These are phyloP conservation scores for Zelopaecilomyces penicillatus DNA, from an alignment of 2,329 filamentous ascomycete genomes.

Conservation along the genomic window DNA sequence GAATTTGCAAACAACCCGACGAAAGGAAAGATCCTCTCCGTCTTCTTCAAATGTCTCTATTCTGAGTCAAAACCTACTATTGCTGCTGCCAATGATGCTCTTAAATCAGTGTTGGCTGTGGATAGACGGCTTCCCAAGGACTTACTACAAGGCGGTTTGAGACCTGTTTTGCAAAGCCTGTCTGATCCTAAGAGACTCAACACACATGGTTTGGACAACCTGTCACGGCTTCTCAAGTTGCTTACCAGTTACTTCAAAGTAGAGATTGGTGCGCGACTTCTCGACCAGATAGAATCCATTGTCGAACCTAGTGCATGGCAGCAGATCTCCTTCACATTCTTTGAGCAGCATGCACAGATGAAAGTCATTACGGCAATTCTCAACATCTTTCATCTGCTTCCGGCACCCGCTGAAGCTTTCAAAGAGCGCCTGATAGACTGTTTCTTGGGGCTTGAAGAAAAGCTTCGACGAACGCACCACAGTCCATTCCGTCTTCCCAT, in stretches of 20 bases:
- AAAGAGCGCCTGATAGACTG: slow-evolving; percentile 84
- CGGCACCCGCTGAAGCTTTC: slow-evolving; percentile 80
- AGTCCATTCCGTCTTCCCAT: slow-evolving; percentile 88
- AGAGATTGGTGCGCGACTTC: slow-evolving; percentile 84
- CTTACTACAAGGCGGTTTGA: slow-evolving; percentile 82
- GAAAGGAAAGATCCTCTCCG: slow-evolving; percentile 69
- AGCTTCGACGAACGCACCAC: slow-evolving; percentile 74
- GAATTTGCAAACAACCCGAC: slow-evolving; percentile 73
- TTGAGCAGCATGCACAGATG: slow-evolving; percentile 88
- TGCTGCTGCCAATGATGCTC: slow-evolving; percentile 81
- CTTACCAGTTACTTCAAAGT: slow-evolving; percentile 99
- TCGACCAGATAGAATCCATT: slow-evolving; percentile 89
- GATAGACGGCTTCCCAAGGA: slow-evolving; percentile 93
- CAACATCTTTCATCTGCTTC: slow-evolving; percentile 94
- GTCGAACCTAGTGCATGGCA: slow-evolving; percentile 74
- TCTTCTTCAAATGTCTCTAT: slow-evolving; percentile 97
- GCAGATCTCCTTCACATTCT: slow-evolving; percentile 86
- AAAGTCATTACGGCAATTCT: slow-evolving; percentile 92
- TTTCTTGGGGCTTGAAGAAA: slow-evolving; percentile 80
- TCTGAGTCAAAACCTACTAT: slow-evolving; percentile 88
- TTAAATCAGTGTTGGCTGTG: slow-evolving; percentile 79
- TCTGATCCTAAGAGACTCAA: slow-evolving; percentile 88
- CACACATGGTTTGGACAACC: slow-evolving; percentile 80
- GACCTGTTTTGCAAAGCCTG: slow-evolving; percentile 92
- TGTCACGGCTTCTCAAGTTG: slow-evolving; percentile 80